These are phyloP conservation scores for Stephania japonica DNA, from an alignment of 164 flowering plant species.

Conservation along the genomic window DNA sequence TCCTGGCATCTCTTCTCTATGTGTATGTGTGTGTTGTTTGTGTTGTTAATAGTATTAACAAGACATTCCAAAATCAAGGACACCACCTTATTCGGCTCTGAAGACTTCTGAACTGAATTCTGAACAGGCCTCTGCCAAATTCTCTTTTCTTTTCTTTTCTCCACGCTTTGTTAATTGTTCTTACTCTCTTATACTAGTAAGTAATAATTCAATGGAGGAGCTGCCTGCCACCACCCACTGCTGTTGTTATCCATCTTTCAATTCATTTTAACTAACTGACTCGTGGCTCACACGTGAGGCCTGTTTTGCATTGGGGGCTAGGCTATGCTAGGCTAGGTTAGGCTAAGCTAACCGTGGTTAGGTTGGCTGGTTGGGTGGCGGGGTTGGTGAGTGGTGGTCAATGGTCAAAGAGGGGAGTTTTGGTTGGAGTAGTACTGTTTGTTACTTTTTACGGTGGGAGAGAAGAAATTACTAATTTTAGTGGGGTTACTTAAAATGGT, in stretches of 20 bases:
- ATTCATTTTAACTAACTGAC: too few relatives aligned
- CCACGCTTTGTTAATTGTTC: background rate
- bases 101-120: too few relatives aligned
- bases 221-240: too few relatives aligned
- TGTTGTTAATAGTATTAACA: background rate
- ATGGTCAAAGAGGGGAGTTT: background rate
- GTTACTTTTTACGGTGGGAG: too few relatives aligned
- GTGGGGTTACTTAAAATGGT: too few relatives aligned
- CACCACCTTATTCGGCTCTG: background rate
- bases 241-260: too few relatives aligned
- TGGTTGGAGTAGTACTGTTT: too few relatives aligned
- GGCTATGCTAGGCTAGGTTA: too few relatives aligned
- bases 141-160: constrained; percentile 19
- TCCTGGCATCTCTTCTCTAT: too few relatives aligned
- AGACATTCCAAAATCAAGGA: constrained; percentile 3
- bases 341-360: background rate
- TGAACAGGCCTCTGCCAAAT: constrained; percentile 8
- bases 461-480: too few relatives aligned
- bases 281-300: background rate
- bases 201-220: too few relatives aligned
- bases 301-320: background rate
- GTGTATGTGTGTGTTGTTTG: background rate
- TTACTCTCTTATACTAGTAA: background rate
- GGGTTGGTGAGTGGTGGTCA: background rate
- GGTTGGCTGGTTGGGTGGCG: background rate